Evolutionary conservation across 2,329 filamentous ascomycete species (phyloP), one percentile per base, ranked within the genome.

Genomic region (Ophiostoma populinum): DNA sequence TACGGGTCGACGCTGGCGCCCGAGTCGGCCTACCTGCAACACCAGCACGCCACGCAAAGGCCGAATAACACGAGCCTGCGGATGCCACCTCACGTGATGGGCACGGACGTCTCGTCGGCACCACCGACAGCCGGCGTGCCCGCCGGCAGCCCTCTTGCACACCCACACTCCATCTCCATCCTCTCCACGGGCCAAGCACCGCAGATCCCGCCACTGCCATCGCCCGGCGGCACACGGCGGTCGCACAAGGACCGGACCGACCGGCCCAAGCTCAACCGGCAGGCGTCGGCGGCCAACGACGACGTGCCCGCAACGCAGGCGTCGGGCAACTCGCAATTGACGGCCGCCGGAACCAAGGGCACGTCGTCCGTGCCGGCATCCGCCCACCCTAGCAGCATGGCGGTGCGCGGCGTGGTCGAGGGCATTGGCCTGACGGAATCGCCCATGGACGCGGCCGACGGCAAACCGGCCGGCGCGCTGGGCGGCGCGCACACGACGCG

Each of bases 181-280:
- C 56, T 94, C 19, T 74, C 67, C 34, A 86, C 81, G 1, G 85
- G 82, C 13, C 80, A 90, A 48, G 61, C 87, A 6, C 80, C 86
- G 6, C 63, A 74, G 15, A 61, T 94, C 30, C 83, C 86, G 1
- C 39, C 12, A 6, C 34, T 45, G 11, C 43, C 40, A 1, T 45
- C 43, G 3, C 40, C 43, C 2, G 38, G 42, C 12, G 67, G 65
- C 9, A 63, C 65, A 19, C 60, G 69, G 35, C 65, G 73, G 39
- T 58, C 61, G 32, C 63, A 69, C 41, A 63, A 68, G 40, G 67
- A 70, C 40, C 63, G 72, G 37, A 59, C 64, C 9, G 59, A 64
- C 15, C 60, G 74, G 34, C 75, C 77, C 7, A 67, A 73, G 42
- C 62, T 76, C 37, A 63, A 61, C 27, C 67, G 81, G 37, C 75